A percentile compares a stretch with the other conserved stretches of the same genome.
Conservation (phyloP, 1,284 basidiomycete species). For the Xerocomus minutiporus region DNA sequence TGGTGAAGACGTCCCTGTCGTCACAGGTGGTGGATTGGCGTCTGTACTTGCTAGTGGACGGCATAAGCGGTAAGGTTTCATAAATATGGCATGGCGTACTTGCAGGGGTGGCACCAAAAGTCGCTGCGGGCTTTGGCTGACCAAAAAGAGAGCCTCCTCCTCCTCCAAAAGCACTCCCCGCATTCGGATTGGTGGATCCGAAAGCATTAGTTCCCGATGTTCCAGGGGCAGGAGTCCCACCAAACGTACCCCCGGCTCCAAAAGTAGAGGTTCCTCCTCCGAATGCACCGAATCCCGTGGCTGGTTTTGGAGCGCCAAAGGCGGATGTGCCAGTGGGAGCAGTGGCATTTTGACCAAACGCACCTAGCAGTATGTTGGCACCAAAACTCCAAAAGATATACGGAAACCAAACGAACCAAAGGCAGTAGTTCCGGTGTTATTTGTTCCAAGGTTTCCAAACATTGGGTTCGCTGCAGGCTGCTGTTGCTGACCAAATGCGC, state of each 20-base stretch:
- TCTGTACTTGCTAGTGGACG: constrained; percentile 30
- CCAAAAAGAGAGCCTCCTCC: constrained; percentile 40
- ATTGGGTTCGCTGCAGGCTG: constrained; percentile 72
- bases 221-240: constrained; percentile 22
- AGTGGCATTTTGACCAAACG: constrained; percentile 51
- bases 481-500: constrained; percentile 48
- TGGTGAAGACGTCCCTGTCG: constrained; percentile 61
- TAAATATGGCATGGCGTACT: constrained; percentile 26
- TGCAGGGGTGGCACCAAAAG: constrained; percentile 43
- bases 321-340: constrained; percentile 41
- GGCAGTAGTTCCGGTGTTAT: constrained; percentile 39
- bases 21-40: constrained; percentile 43
- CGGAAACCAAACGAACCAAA: constrained; percentile 51
- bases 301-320: constrained; percentile 61
- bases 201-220: constrained; percentile 41
- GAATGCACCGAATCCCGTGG: constrained; percentile 68
- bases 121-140: constrained; percentile 45
- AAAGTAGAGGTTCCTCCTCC: constrained; percentile 44
- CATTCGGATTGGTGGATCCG: constrained; percentile 35
- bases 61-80: constrained; percentile 12
- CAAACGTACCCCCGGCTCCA: constrained; percentile 33
- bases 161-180: constrained; percentile 42
- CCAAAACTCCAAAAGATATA: constrained; percentile 1
- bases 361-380: constrained; percentile 39
- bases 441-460: constrained; percentile 59